Percentiles rank a stretch among this genome's conserved stretches.
phyloP scores from a whole-genome alignment of 2,329 filamentous ascomycete genomes.

The Pyrenophora teres region DNA sequence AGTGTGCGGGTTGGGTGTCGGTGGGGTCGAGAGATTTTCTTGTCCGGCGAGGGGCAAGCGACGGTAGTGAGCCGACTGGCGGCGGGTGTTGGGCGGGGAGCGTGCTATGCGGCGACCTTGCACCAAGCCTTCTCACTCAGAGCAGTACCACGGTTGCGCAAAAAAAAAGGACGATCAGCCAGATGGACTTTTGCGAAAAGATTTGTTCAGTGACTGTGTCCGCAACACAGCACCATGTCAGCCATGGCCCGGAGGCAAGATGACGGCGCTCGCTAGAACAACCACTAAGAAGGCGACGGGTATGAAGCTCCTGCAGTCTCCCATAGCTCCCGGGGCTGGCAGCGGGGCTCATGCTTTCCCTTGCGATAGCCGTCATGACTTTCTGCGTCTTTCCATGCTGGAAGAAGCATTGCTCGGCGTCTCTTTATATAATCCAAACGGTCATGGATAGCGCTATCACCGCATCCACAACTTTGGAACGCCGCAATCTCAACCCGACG shows the following conservation, averaged over 20 bases:
- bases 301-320: slow-evolving; percentile 2
- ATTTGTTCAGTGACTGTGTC: slow-evolving; percentile 7
- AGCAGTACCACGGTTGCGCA: not conserved
- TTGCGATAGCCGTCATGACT: slow-evolving; percentile 13
- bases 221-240: not conserved
- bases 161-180: not conserved
- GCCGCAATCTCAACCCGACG: slow-evolving; percentile 33
- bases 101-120: slow-evolving; percentile 14
- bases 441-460: slow-evolving; percentile 15
- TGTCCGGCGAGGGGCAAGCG: slow-evolving; percentile 20
- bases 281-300: slow-evolving; percentile 20
- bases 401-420: slow-evolving; percentile 17
- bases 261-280: slow-evolving; percentile 15
- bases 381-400: slow-evolving; percentile 12
- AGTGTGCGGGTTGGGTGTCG: slow-evolving; percentile 14
- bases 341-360: slow-evolving; percentile 10
- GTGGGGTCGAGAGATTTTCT: slow-evolving; percentile 28
- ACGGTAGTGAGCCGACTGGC: slow-evolving; percentile 22
- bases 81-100: slow-evolving; percentile 14
- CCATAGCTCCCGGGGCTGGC: slow-evolving; percentile 10
- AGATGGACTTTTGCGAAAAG: slow-evolving; percentile 14
- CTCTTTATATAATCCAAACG: slow-evolving; percentile 18
- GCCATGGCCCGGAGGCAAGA: not conserved
- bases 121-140: slow-evolving; percentile 1
- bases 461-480: slow-evolving; percentile 11